Evolutionary conservation across 1,284 basidiomycete genomes (phyloP), one percentile per base, ranked within the genome.

Genomic region (Rhodotorula sp.): DNA sequence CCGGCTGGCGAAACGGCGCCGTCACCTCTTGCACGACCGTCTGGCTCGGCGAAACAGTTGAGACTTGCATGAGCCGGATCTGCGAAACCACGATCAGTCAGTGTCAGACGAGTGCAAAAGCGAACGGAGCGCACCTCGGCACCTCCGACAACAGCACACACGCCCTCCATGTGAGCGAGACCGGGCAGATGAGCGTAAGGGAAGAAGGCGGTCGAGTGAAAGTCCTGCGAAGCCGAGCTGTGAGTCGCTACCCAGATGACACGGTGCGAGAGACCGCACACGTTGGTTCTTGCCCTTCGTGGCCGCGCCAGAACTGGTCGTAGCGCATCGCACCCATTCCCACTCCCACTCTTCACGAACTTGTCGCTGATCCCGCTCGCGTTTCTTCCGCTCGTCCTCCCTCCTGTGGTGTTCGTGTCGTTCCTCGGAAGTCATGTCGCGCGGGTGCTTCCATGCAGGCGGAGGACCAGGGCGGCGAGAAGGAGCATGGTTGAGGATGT

Each of bases 171-270:
- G 22, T 61, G 58, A 2, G 39, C 49, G 47, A 68, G 51, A 1
- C 52, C 62, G 5, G 30, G 51, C 3, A 62, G 54, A 29, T 72
- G 46, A 4, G 64, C 61, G 46, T 59, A 70, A 1, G 76, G 75
- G 60, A 73, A 77, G 55, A 76, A 76, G 9, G 59, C n/a, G 20
- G 59, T 70, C 34, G 63, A 57, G 53, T 27, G 47, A 17, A 34
- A 44, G 34, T 27, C 20, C 44, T 48, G 32, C 29, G 6, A 24
- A 39, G 34, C 54, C 20, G 15, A 55, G 32, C 11, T n/a, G 20
- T 11, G 2, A 9, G 20, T 24, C 27, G 46, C 27, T 1, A 8
- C 1, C 11, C 27, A 19, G 17, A 27, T 0, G 44, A 1, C 10
- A 15, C 20, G 6, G n/a, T 19, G 11, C 4, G 22, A 4, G 11